These are phyloP conservation scores for Stygiomarasmius scandens DNA, from an alignment of 1,284 basidiomycete genomes.

Conservation along the genomic window DNA sequence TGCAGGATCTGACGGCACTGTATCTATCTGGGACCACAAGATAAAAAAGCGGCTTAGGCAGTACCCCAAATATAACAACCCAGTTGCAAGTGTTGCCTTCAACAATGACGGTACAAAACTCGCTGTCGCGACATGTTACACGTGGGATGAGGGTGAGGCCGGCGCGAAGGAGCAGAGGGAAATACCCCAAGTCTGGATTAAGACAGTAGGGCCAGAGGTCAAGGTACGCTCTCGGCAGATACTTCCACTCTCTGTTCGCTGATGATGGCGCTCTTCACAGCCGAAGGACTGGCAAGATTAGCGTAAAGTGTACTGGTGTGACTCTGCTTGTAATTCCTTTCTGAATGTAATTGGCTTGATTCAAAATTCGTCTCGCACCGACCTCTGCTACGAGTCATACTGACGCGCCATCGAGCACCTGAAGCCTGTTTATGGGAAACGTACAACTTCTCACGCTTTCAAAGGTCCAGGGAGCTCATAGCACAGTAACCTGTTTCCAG, in stretches of 20 bases:
- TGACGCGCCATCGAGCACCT: too few species aligned
- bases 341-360: too few species aligned
- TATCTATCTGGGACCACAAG: conserved; percentile 96
- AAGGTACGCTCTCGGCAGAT: conserved; percentile 35
- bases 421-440: too few species aligned
- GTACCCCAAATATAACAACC: conserved; percentile 77
- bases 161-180: conserved; percentile 23
- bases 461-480: too few species aligned
- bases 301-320: neutral
- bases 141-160: conserved; percentile 81
- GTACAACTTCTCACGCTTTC: too few species aligned
- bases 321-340: too few species aligned
- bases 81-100: conserved; percentile 79
- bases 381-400: too few species aligned
- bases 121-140: conserved; percentile 84
- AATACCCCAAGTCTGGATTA: conserved; percentile 48
- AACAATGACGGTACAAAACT: conserved; percentile 82
- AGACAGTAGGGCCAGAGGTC: conserved; percentile 61
- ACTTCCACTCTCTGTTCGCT: too few species aligned
- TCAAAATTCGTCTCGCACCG: too few species aligned
- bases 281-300: neutral
- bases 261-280: neutral
- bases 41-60: conserved; percentile 95
- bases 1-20: conserved; percentile 88
- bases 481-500: too few species aligned